Evolutionary conservation across 768 basidiomycete genomes (phyloP).

Genomic region (Chlorophyllum brunneum): DNA sequence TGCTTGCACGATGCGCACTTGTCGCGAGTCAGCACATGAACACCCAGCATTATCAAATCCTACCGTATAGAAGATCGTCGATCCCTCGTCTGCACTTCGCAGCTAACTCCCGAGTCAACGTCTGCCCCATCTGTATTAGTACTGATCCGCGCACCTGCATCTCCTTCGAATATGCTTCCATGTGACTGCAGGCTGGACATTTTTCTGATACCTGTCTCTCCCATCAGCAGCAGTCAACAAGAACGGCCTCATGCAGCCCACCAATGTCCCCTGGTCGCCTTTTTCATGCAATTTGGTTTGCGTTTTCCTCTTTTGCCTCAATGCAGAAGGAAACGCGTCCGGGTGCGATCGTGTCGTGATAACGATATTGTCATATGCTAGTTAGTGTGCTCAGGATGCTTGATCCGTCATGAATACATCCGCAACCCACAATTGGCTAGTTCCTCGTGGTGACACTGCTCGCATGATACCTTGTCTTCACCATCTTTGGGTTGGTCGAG

Average conservation of each 20-base stretch:
- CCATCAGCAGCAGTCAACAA: background rate
- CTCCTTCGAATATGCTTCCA: conserved; percentile 85
- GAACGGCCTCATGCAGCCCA: conserved; percentile 19
- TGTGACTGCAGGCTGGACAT: conserved; percentile 84
- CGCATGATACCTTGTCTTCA: conserved; percentile 74
- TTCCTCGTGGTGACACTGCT: conserved; percentile 85
- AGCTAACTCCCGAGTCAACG: conserved; percentile 39
- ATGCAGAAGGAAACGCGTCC: conserved; percentile 88
- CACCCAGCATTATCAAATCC: conserved; percentile 24
- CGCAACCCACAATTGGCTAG: conserved; percentile 77
- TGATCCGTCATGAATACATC: background rate
- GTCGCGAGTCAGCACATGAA: conserved; percentile 14
- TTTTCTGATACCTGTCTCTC: conserved; percentile 75
- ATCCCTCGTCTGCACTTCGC: conserved; percentile 91
- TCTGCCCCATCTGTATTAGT: background rate
- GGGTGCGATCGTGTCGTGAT: conserved; percentile 90
- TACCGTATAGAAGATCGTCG: conserved; percentile 93
- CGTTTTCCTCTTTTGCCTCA: conserved; percentile 86
- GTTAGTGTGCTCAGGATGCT: background rate
- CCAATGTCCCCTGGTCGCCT: conserved; percentile 60
- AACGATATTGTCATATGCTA: conserved; percentile 90
- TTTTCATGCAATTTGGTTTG: conserved; percentile 77
- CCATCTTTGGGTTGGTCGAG: conserved; percentile 77
- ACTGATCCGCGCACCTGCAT: conserved; percentile 57
- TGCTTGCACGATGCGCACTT: conserved; percentile 76